These are phyloP conservation scores for Drosera capensis DNA, from an alignment of 148 eudicot genomes.

Conservation along the genomic window DNA sequence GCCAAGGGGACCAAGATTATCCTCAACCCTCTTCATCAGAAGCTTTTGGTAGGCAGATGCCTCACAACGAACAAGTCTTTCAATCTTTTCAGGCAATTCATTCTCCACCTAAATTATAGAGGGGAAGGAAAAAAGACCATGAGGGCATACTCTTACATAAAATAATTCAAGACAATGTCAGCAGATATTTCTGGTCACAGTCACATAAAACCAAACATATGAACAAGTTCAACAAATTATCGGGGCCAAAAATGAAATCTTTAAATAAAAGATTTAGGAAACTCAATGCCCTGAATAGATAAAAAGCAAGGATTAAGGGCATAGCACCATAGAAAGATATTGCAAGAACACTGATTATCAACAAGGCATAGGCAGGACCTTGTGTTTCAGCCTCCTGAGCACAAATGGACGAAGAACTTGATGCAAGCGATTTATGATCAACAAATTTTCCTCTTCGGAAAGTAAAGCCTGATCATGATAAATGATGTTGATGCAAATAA, in stretches of 20 bases:
- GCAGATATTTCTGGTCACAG: too few species aligned
- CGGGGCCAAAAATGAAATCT: too few species aligned
- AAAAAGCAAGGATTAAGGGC: too few species aligned
- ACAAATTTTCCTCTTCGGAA: conserved; percentile 95
- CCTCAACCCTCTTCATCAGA: conserved; percentile 95
- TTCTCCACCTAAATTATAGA: conserved; percentile 59
- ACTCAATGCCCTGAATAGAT: too few species aligned
- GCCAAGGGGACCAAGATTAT: conserved; percentile 89
- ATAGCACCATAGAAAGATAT: too few species aligned
- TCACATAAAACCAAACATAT: too few species aligned
- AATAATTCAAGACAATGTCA: too few species aligned
- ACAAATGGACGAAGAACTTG: conserved; percentile 99
- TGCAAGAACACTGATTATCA: too few species aligned
- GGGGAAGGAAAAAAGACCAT: conserved; percentile 2
- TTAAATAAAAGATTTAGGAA: too few species aligned
- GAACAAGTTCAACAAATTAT: too few species aligned
- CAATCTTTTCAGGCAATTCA: conserved; percentile 90
- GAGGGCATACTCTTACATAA: background rate
- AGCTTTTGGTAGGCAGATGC: conserved; percentile 97
- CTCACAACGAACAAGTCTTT: conserved; percentile 93
- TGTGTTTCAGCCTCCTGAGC: conserved; percentile 88
- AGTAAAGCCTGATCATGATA: conserved; percentile 46
- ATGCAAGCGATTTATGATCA: conserved; percentile 95
- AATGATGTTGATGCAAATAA: background rate
- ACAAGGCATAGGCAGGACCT: conserved; percentile 25